Conservation (phyloP, 768 basidiomycete species). For the Boletellus emodensis region DNA sequence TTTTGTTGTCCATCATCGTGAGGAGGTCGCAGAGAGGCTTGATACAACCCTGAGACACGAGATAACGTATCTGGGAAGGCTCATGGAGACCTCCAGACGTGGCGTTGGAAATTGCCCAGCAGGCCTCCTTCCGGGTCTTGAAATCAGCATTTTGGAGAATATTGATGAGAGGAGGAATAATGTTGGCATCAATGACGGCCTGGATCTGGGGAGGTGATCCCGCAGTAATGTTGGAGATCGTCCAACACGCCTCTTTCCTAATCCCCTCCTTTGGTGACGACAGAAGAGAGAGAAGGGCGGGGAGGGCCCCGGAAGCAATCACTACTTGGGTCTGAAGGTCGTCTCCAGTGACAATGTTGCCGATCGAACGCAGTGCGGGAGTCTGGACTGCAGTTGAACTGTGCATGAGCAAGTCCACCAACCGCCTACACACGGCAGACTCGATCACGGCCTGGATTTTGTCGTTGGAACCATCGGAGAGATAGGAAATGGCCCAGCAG, state of each 20-base stretch:
- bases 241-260: constrained; percentile 99
- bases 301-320: constrained; percentile 95
- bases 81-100: constrained; percentile 97
- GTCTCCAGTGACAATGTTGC: constrained; percentile 99
- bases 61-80: constrained; percentile 94
- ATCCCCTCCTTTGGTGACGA: constrained; percentile 99
- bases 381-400: constrained; percentile 95
- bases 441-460: constrained; percentile 99
- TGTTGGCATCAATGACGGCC: constrained; percentile 95
- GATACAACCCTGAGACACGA: constrained; percentile 96
- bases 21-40: constrained; percentile 97
- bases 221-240: constrained; percentile 97
- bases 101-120: constrained; percentile 99
- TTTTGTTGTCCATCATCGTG: constrained; percentile 99
- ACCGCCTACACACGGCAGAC: constrained; percentile 93
- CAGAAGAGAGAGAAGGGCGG: constrained; percentile 87
- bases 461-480: constrained; percentile 98
- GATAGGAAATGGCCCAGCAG: constrained; percentile 99
- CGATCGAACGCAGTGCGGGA: constrained; percentile 95
- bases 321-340: constrained; percentile 99
- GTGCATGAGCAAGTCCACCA: constrained; percentile 96
- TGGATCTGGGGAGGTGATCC: constrained; percentile 97
- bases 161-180: constrained; percentile 97
- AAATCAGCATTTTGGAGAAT: constrained; percentile 97
- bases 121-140: constrained; percentile 99